Evolutionary conservation across 768 basidiomycete genomes (phyloP).

Genomic region (Epithele typhae): DNA sequence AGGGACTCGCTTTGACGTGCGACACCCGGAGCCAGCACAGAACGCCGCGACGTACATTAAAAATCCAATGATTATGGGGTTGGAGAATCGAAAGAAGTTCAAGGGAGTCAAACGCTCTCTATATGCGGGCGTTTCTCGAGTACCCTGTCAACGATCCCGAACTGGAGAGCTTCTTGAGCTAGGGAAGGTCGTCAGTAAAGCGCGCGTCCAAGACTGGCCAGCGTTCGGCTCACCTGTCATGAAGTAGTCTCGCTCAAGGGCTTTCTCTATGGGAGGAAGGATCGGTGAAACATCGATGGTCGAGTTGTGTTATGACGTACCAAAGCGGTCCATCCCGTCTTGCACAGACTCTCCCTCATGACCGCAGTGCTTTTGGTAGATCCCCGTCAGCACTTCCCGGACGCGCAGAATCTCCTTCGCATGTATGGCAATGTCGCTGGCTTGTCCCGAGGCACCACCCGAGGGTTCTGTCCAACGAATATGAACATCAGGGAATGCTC

Average conservation of each 20-base stretch:
- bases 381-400: slow-evolving; percentile 74
- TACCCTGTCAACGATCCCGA: slow-evolving; percentile 92
- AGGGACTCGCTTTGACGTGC: too few relatives aligned
- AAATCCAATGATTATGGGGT: too few relatives aligned
- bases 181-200: slow-evolving; percentile 1
- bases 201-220: neutral
- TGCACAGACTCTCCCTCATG: slow-evolving; percentile 58
- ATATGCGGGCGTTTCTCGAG: slow-evolving; percentile 70
- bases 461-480: slow-evolving; percentile 89
- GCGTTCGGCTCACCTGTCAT: slow-evolving; percentile 64
- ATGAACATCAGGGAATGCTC: slow-evolving; percentile 9
- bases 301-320: slow-evolving; percentile 37
- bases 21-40: too few relatives aligned
- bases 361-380: slow-evolving; percentile 86
- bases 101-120: slow-evolving; percentile 27
- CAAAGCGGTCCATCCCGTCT: slow-evolving; percentile 71
- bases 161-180: slow-evolving; percentile 79
- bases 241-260: slow-evolving; percentile 93
- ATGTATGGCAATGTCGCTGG: slow-evolving; percentile 95
- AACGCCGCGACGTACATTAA: too few relatives aligned
- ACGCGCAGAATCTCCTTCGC: slow-evolving; percentile 94
- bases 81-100: too few relatives aligned
- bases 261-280: slow-evolving; percentile 49
- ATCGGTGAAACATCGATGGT: neutral
- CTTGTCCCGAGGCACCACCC: slow-evolving; percentile 93